Base-by-base conservation (phyloP, 805 yeast species). In the Yueomyces sinensis region DNA sequence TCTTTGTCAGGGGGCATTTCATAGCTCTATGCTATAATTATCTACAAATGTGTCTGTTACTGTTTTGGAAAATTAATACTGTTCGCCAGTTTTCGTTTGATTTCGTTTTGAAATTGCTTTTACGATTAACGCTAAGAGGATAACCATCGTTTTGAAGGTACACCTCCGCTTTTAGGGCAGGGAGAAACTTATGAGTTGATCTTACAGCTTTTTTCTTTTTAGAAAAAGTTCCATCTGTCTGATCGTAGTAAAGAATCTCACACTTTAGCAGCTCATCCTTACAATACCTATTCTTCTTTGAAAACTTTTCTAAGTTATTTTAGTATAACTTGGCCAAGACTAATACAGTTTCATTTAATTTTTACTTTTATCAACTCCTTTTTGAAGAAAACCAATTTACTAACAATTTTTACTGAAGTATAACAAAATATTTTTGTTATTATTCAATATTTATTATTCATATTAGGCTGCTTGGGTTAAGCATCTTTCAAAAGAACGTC, bases 391-490 rank as follows among this genome's bases (percentile, higher is more conserved):
- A 33, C 36, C 42, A 32, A 36, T 36, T 44, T 41, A 35, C 39
- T 34, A 40, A 35, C 38, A 35, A 36, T 36, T 39, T 35, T 33
- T n/a, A n/a, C n/a, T n/a, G n/a, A n/a, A n/a, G n/a, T n/a, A n/a
- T n/a, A n/a, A n/a, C n/a, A n/a, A n/a, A n/a, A n/a, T n/a, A n/a
- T n/a, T n/a, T n/a, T n/a, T n/a, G n/a, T n/a, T n/a, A n/a, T n/a
- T n/a, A n/a, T n/a, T n/a, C n/a, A n/a, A n/a, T n/a, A n/a, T n/a
- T 27, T n/a, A n/a, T n/a, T n/a, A n/a, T 28, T 34, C 36, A 25
- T 13, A 29, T 33, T 58, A 87, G 96, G 96, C 97, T 58, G 95
- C 97, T 30, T 89, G 98, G 98, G 95, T 91, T 31, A 91, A 89
- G 59, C 89, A 81, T 58, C 66, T 89, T 42, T 86, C 96, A 4